Conservation (phyloP, 495 filamentous ascomycete genomes). For the Haplographium delicatum region DNA sequence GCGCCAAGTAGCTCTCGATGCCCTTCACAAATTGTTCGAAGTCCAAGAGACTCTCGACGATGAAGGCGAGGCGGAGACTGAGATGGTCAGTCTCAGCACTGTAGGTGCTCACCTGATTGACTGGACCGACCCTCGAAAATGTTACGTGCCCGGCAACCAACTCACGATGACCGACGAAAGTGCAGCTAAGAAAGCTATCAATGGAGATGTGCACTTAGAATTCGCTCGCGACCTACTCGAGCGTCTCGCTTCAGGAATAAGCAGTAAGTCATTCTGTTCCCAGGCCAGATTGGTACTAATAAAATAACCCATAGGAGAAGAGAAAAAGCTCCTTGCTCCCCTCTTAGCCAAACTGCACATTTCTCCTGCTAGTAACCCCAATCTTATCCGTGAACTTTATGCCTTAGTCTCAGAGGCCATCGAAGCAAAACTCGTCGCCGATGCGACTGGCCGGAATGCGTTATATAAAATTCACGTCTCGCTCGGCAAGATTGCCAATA, state of each 20-base stretch:
- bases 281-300: conserved; percentile 31
- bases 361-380: conserved; percentile 48
- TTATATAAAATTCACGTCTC: conserved; percentile 72
- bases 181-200: conserved; percentile 53
- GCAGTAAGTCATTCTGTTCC: conserved; percentile 47
- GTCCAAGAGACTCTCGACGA: conserved; percentile 71
- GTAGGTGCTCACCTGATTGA: conserved; percentile 81
- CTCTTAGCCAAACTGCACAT: conserved; percentile 82
- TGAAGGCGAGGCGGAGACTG: conserved; percentile 65
- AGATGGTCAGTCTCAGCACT: conserved; percentile 70
- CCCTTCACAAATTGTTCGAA: conserved; percentile 59
- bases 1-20: conserved; percentile 61
- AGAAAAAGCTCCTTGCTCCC: conserved; percentile 73
- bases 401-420: conserved; percentile 59
- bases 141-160: conserved; percentile 62
- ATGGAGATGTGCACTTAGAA: conserved; percentile 62
- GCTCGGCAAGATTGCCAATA: conserved; percentile 56
- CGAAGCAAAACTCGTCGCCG: conserved; percentile 60
- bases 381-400: conserved; percentile 45
- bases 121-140: conserved; percentile 92
- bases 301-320: conserved; percentile 56
- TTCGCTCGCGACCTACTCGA: conserved; percentile 62
- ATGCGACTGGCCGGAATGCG: conserved; percentile 68
- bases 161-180: conserved; percentile 46
- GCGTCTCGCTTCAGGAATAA: conserved; percentile 45